Conservation (phyloP, 2,329 filamentous ascomycete genomes). For the Annulohypoxylon truncatum region DNA sequence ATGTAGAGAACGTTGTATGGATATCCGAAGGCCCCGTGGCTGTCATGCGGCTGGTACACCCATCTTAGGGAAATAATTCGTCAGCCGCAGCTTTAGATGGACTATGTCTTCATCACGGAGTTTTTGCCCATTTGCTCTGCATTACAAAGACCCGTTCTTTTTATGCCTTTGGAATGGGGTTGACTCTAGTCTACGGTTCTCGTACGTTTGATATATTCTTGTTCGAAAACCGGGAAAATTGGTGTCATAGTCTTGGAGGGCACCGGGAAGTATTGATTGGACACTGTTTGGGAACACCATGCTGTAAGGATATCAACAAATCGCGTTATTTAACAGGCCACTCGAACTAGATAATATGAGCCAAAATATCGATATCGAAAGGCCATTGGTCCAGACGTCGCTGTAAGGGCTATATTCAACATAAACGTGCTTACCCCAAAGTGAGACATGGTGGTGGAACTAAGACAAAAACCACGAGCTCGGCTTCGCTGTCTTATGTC, state of each 20-base stretch:
- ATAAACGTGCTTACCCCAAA: not conserved
- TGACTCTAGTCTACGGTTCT: not conserved
- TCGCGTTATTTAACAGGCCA: not conserved
- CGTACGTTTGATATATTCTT: not conserved
- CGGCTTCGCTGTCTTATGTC: not conserved
- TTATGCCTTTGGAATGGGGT: not conserved
- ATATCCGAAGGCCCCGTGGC: not conserved
- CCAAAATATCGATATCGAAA: not conserved
- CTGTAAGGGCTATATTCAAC: not conserved
- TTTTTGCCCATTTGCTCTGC: not conserved
- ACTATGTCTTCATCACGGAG: not conserved
- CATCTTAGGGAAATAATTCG: not conserved
- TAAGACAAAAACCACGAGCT: not conserved
- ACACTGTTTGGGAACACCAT: not conserved
- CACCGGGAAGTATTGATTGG: not conserved
- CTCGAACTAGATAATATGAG: not conserved
- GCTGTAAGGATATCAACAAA: not conserved
- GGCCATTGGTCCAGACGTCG: not conserved
- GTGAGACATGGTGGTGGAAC: not conserved
- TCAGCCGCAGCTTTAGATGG: not conserved
- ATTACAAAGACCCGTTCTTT: not conserved
- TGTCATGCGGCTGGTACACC: not conserved
- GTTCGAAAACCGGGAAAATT: not conserved
- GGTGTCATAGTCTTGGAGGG: not conserved
- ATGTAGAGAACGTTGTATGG: not conserved